Base-by-base conservation (phyloP, 2,329 filamentous ascomycete species). In the Fusarium cyanostomum region DNA sequence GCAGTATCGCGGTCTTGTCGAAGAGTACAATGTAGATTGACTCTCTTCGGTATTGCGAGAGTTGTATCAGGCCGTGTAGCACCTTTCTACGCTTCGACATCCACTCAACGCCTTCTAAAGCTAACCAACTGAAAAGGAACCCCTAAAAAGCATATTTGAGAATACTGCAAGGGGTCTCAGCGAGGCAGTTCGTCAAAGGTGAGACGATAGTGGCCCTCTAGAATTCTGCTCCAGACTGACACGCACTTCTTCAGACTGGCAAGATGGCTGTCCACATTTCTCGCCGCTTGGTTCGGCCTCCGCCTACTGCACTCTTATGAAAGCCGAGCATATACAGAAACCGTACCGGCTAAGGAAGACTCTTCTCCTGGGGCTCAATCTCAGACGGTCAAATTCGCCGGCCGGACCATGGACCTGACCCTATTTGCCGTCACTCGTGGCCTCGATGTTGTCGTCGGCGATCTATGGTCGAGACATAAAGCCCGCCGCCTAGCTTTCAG, bases 381-480 rank as follows among this genome's bases (percentile, higher is more conserved):
- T 50, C 64, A 52, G 68, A 67, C 60, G n/a, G 59, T 60, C 52
- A 72, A 65, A 50, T 67, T 74, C 59, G 90, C 89, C 10, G 92
- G 92, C 39, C 86, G 89, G 67, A 94, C 92, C 2, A 83, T 96
- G 59, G 92, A 96, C 72, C 81, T 96, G 28, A 94, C 92, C 0
- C 80, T 96, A n/a, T 94, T 95, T 72, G 86, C 90, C 10, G 80
- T 86, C 41, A 88, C 87, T 10, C 84, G 92, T 66, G 92, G 92
- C 39, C 72, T 91, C 10, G 92, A 95, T 74, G 85, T 92, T 6
- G 67, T 92, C 8, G 79, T 90, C 38, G 88, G 88, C 51, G 83
- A 88, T 62, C 71, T 87, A 21, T 94, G 91, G 89, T 77, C 81
- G 13, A 82, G 77, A 37, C 78, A 80, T 51, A 81, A 77, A 51